Conservation (phyloP, 176 grass and related monocot genomes). For the Triticum urartu region DNA sequence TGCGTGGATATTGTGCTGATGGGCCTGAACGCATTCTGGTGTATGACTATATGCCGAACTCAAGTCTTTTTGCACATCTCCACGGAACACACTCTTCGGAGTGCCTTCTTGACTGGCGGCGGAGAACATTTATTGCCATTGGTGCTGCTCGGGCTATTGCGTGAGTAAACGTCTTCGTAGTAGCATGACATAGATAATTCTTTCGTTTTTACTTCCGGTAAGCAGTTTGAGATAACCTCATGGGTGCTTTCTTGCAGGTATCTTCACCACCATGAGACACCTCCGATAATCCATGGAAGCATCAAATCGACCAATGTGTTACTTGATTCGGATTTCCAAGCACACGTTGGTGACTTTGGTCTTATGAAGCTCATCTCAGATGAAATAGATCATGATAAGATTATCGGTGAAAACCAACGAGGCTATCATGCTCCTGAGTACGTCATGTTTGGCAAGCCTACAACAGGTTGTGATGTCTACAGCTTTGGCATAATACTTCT, state of each 20-base stretch:
- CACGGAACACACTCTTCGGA: slow-evolving; percentile 66
- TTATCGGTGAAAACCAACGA: slow-evolving; percentile 53
- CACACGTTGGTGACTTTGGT: slow-evolving; percentile 74
- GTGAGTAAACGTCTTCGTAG: slow-evolving; percentile 45
- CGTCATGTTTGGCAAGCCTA: slow-evolving; percentile 62
- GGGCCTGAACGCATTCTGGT: slow-evolving; percentile 72
- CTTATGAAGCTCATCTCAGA: slow-evolving; percentile 59
- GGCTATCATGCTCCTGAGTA: slow-evolving; percentile 80
- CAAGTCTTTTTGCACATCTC: slow-evolving; percentile 67
- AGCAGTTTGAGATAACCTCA: background rate
- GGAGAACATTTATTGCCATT: slow-evolving; percentile 64
- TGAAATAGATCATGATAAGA: slow-evolving; percentile 48
- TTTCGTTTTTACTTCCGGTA: background rate
- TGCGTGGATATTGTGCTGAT: slow-evolving; percentile 78
- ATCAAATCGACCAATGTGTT: slow-evolving; percentile 78
- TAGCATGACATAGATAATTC: background rate
- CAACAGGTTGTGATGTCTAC: slow-evolving; percentile 61
- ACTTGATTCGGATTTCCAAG: slow-evolving; percentile 59
- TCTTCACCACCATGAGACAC: slow-evolving; percentile 58
- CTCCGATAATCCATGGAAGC: slow-evolving; percentile 61
- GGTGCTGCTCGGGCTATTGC: slow-evolving; percentile 55
- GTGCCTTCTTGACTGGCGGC: slow-evolving; percentile 74
- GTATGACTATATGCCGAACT: slow-evolving; percentile 78
- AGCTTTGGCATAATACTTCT: slow-evolving; percentile 78
- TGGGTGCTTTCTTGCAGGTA: slow-evolving; percentile 43